Evolutionary conservation across 352 stramenopile genomes (phyloP).

Genomic region (Globisporangium viniferum): DNA sequence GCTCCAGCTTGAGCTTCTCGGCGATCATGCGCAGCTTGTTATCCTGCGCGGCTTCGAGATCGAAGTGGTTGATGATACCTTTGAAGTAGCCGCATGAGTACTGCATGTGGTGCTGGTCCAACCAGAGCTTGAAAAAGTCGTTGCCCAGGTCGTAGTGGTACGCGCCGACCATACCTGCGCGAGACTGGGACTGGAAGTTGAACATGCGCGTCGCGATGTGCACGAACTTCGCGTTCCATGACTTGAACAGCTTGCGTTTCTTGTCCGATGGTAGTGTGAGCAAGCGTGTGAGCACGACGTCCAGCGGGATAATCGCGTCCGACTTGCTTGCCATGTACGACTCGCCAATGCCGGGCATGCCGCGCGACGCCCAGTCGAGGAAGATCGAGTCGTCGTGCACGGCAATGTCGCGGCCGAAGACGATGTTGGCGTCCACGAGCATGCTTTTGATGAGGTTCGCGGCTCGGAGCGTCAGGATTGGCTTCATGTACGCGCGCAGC

Average conservation of each 20-base stretch:
- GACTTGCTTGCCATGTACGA: constrained; percentile 86
- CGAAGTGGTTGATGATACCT: constrained; percentile 53
- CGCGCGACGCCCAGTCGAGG: constrained; percentile 73
- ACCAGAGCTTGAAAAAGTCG: constrained; percentile 88
- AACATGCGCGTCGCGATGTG: constrained; percentile 66
- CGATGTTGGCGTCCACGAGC: constrained; percentile 67
- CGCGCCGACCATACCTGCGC: constrained; percentile 76
- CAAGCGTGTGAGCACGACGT: constrained; percentile 63
- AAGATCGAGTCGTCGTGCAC: constrained; percentile 79
- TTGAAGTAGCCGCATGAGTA: constrained; percentile 88
- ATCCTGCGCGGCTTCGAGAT: constrained; percentile 76
- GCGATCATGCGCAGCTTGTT: constrained; percentile 86
- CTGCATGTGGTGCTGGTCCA: constrained; percentile 79
- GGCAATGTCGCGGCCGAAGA: constrained; percentile 70
- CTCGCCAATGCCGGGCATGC: constrained; percentile 78
- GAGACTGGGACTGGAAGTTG: constrained; percentile 80
- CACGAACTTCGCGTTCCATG: constrained; percentile 77
- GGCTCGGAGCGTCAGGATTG: constrained; percentile 51
- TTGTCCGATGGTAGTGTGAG: constrained; percentile 58
- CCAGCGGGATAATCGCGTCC: constrained; percentile 73
- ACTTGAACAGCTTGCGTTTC: constrained; percentile 80
- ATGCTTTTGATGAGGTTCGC: constrained; percentile 74
- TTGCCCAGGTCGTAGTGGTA: constrained; percentile 88
- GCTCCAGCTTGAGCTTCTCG: constrained; percentile 82
- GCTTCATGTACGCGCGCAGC: constrained; percentile 55